A percentile compares a stretch with the other conserved stretches of the same genome.
Evolutionary conservation across 768 basidiomycete genomes (phyloP).

Genomic region (Gymnopilus dilepis): DNA sequence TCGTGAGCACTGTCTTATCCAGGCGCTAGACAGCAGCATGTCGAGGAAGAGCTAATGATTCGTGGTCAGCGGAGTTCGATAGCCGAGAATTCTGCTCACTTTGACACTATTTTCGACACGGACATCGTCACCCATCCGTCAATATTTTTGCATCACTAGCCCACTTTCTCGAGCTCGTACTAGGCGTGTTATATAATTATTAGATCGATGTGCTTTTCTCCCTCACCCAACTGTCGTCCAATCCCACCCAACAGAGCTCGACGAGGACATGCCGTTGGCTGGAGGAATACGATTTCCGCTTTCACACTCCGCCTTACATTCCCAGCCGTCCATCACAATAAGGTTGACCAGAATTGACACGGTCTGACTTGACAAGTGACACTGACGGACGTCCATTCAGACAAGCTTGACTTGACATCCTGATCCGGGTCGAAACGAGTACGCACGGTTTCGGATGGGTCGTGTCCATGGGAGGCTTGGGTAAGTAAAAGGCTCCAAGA

Average conservation of each 20-base stretch:
- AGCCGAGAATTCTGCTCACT: not conserved
- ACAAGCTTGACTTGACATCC: not conserved
- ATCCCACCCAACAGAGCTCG: not conserved
- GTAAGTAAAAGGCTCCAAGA: not conserved
- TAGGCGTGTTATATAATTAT: not conserved
- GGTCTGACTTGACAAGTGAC: not conserved
- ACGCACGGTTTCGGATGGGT: not conserved
- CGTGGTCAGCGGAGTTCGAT: not conserved
- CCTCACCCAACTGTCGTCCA: not conserved
- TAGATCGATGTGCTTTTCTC: not conserved
- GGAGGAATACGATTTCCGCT: not conserved
- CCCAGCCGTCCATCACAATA: not conserved
- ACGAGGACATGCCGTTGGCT: too few species aligned
- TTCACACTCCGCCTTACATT: not conserved
- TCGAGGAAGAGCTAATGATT: not conserved
- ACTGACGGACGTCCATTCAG: not conserved
- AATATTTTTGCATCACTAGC: not conserved
- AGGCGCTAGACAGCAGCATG: not conserved
- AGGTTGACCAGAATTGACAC: not conserved
- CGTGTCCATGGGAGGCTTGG: not conserved
- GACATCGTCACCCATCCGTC: not conserved
- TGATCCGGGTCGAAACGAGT: slow-evolving; percentile 14
- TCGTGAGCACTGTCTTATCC: not conserved
- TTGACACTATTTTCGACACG: not conserved
- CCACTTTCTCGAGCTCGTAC: too few species aligned